phyloP scores from a whole-genome alignment of 441 rosid species.

The Adansonia gregorii region DNA sequence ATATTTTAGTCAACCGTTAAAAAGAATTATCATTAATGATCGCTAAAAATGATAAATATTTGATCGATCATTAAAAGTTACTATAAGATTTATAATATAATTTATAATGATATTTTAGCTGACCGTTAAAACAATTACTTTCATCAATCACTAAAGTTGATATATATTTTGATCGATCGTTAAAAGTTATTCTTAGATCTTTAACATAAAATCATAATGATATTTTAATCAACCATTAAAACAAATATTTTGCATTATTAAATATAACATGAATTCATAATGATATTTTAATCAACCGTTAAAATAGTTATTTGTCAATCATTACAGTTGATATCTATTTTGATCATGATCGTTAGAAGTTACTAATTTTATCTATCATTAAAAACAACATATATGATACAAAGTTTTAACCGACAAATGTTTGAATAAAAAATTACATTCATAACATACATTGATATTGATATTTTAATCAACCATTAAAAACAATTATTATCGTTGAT shows the following conservation, averaged over 20 bases:
- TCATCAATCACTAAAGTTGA: too few relatives aligned
- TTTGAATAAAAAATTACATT: neutral
- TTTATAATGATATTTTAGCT: too few relatives aligned
- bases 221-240: too few relatives aligned
- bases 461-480: neutral
- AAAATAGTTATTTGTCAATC: neutral
- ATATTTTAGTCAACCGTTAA: neutral
- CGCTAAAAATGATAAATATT: neutral
- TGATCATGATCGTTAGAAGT: neutral
- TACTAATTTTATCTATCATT: neutral
- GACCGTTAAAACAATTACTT: too few relatives aligned
- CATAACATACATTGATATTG: neutral
- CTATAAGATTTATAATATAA: neutral
- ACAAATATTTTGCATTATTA: too few relatives aligned
- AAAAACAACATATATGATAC: neutral
- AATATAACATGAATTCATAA: neutral
- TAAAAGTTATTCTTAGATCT: too few relatives aligned
- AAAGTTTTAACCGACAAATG: neutral
- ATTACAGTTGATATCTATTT: neutral
- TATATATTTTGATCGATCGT: too few relatives aligned
- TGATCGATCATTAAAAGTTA: neutral
- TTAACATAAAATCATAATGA: too few relatives aligned
- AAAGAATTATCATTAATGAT: neutral
- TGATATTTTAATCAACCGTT: neutral
- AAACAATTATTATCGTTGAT: neutral